phyloP scores from a whole-genome alignment of 192 early-diverging fungal species.

The Entophlyctis luteolus region DNA sequence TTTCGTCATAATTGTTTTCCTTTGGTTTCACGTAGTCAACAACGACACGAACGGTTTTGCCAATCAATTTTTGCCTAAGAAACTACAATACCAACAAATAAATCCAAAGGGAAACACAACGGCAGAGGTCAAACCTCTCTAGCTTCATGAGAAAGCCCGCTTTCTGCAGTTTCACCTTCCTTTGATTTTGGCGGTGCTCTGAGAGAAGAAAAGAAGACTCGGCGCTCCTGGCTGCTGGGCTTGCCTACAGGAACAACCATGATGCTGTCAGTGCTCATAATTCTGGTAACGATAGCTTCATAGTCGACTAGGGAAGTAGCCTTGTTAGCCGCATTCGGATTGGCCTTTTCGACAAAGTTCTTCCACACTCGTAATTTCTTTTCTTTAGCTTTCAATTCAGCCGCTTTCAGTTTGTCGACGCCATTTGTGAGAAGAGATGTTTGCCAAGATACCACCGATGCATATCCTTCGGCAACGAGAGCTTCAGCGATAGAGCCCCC shows the following conservation, averaged over 20 bases:
- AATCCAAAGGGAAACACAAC: not conserved
- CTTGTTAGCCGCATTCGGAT: conserved; percentile 23
- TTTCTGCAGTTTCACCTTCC: conserved; percentile 66
- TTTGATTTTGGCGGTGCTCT: conserved; percentile 65
- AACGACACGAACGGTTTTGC: conserved; percentile 67
- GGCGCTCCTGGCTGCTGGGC: conserved; percentile 42
- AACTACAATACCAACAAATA: conserved; percentile 26
- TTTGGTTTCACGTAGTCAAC: conserved; percentile 92
- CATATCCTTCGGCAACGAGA: conserved; percentile 74
- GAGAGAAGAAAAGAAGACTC: conserved; percentile 59
- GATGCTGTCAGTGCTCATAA: conserved; percentile 59
- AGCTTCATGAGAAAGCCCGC: conserved; percentile 81
- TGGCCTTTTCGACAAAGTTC: conserved; percentile 57
- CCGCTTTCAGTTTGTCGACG: conserved; percentile 64
- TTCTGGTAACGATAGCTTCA: conserved; percentile 59
- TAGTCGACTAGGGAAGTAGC: conserved; percentile 48
- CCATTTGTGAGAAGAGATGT: conserved; percentile 70
- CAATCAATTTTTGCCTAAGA: conserved; percentile 82
- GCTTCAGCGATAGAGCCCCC: conserved; percentile 90
- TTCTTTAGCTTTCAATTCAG: conserved; percentile 74
- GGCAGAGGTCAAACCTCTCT: conserved; percentile 52
- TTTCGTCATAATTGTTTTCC: conserved; percentile 74
- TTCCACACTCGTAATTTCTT: conserved; percentile 86
- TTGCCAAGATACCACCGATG: conserved; percentile 85
- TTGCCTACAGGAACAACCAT: conserved; percentile 41